A percentile compares a stretch with the other conserved stretches of the same genome.
Evolutionary conservation across 2,329 filamentous ascomycete species (phyloP).

Genomic region (Aurifilum marmelostoma): DNA sequence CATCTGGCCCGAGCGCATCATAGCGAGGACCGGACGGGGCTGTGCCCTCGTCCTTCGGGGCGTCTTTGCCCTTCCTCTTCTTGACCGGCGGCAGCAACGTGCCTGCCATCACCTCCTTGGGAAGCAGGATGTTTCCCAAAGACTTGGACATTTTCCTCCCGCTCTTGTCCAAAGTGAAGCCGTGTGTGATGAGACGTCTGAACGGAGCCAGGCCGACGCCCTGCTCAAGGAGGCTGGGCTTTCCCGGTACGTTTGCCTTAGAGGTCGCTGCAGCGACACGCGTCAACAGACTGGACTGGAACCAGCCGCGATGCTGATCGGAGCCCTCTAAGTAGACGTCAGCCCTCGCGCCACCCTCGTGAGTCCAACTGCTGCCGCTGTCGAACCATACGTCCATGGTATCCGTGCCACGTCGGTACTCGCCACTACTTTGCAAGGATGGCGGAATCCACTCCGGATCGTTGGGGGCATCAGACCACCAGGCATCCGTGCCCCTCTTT

Average conservation of each 20-base stretch:
- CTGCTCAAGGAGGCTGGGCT: conserved; percentile 37
- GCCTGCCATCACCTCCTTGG: conserved; percentile 83
- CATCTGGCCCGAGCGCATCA: conserved; percentile 82
- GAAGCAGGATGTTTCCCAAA: conserved; percentile 83
- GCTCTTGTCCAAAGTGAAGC: conserved; percentile 85
- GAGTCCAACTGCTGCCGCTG: conserved; percentile 90
- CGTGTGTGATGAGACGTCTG: conserved; percentile 88
- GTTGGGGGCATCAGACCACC: conserved; percentile 83
- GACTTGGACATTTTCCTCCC: conserved; percentile 99
- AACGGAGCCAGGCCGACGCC: conserved; percentile 67
- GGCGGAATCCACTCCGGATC: conserved; percentile 78
- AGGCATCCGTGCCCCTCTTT: conserved; percentile 81
- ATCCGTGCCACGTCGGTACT: conserved; percentile 78
- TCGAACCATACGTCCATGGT: conserved; percentile 99
- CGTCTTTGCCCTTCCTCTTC: conserved; percentile 57
- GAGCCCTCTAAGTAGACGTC: conserved; percentile 94
- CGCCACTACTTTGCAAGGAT: conserved; percentile 56
- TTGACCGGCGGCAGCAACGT: conserved; percentile 73
- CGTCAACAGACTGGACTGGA: conserved; percentile 93
- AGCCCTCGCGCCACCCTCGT: conserved; percentile 56
- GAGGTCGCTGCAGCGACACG: conserved; percentile 68
- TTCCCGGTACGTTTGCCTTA: conserved; percentile 35
- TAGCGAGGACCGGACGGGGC: conserved; percentile 40
- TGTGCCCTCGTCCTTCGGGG: conserved; percentile 44
- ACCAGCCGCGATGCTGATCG: conserved; percentile 98